These are phyloP conservation scores for Crithidia acanthocephali DNA, from an alignment of 208 protist species.

Conservation along the genomic window DNA sequence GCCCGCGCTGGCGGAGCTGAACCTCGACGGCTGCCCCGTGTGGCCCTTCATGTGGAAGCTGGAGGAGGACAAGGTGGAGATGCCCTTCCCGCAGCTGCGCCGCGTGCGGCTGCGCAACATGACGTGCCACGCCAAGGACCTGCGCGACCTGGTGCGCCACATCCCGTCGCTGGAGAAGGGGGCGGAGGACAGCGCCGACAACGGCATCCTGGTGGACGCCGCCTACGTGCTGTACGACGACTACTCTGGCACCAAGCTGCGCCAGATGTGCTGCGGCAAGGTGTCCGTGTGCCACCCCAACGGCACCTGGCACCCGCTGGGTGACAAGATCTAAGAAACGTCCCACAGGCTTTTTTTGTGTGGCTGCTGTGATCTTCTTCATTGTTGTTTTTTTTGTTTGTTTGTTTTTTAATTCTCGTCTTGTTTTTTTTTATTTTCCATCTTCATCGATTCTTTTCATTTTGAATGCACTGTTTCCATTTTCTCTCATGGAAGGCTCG, in stretches of 20 bases:
- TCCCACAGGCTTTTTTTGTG: neutral
- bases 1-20: constrained; percentile 13
- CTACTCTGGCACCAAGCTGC: constrained; percentile 14
- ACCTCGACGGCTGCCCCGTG: constrained; percentile 19
- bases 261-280: constrained; percentile 27
- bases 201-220: constrained; percentile 19
- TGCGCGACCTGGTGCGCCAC: constrained; percentile 18
- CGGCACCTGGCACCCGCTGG: constrained; percentile 13
- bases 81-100: constrained; percentile 20
- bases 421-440: too few relatives aligned
- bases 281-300: constrained; percentile 19
- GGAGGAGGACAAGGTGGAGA: constrained; percentile 4
- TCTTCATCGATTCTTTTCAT: too few relatives aligned
- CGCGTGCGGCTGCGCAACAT: constrained; percentile 20
- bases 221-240: constrained; percentile 19
- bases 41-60: constrained; percentile 23
- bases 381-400: neutral
- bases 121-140: constrained; percentile 23
- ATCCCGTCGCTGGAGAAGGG: constrained; percentile 18
- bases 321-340: constrained; percentile 4
- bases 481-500: too few relatives aligned
- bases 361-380: neutral
- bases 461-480: too few relatives aligned
- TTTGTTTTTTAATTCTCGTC: too few relatives aligned
- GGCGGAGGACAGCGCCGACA: constrained; percentile 1